phyloP scores from a whole-genome alignment of 2,329 filamentous ascomycete species.

The Emydomyces testavorans region DNA sequence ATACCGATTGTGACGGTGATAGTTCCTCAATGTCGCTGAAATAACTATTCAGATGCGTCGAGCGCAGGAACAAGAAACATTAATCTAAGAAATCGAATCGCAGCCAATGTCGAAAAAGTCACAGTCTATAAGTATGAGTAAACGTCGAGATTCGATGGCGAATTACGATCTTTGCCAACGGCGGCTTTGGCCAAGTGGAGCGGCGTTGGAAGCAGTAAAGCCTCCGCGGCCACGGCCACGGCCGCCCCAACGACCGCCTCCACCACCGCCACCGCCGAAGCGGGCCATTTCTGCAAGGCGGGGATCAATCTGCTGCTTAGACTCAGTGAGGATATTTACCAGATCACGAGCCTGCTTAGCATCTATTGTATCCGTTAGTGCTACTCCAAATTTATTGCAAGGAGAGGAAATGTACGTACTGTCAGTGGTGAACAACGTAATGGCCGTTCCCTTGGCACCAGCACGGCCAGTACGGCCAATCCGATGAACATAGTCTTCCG shows the following conservation, averaged over 20 bases:
- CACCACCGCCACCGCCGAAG: constrained; percentile 73
- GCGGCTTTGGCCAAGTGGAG: constrained; percentile 45
- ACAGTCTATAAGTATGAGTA: constrained; percentile 5
- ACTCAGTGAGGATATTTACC: constrained; percentile 81
- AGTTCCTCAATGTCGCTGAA: background rate
- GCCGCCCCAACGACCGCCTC: constrained; percentile 56
- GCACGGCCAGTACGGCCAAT: constrained; percentile 59
- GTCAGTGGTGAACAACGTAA: constrained; percentile 98
- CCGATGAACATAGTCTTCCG: constrained; percentile 58
- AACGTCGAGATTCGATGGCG: background rate
- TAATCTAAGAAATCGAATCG: constrained; percentile 4
- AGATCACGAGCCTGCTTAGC: constrained; percentile 95
- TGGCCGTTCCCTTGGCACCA: constrained; percentile 87
- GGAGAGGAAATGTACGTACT: constrained; percentile 52
- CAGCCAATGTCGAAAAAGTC: background rate
- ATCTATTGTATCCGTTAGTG: constrained; percentile 42
- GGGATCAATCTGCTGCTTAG: constrained; percentile 96
- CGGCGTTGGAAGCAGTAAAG: constrained; percentile 48
- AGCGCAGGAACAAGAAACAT: background rate
- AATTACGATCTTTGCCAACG: constrained; percentile 41
- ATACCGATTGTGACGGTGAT: background rate
- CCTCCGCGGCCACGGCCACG: constrained; percentile 56
- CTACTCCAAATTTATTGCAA: background rate
- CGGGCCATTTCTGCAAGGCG: constrained; percentile 91
- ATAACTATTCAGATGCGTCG: background rate